A percentile compares a stretch with the other conserved stretches of the same genome.
Evolutionary conservation across 257 asterid species (phyloP).

Genomic region (Fraxinus pennsylvanica): DNA sequence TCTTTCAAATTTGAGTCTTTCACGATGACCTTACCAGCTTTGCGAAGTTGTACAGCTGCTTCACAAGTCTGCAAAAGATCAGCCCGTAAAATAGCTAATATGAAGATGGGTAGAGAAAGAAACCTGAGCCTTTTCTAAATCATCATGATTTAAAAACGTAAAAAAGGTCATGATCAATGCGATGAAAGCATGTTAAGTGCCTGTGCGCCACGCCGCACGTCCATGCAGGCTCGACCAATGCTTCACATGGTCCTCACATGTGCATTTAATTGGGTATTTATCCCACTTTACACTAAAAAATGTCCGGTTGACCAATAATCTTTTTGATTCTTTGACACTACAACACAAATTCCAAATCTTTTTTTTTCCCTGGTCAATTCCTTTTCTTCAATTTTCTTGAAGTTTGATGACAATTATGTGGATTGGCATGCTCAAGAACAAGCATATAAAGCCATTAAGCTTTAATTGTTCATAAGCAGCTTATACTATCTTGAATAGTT

Average conservation of each 20-base stretch:
- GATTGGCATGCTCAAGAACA: neutral
- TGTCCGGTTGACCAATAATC: too few relatives aligned
- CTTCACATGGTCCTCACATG: too few relatives aligned
- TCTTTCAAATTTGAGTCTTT: constrained; percentile 65
- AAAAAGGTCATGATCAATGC: too few relatives aligned
- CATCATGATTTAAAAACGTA: too few relatives aligned
- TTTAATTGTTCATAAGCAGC: neutral
- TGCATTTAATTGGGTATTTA: too few relatives aligned
- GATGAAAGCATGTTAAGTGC: neutral
- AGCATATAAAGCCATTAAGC: too few relatives aligned
- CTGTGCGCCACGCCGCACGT: too few relatives aligned
- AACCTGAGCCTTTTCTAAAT: too few relatives aligned
- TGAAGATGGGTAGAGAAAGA: neutral
- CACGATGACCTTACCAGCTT: constrained; percentile 69
- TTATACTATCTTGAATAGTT: neutral
- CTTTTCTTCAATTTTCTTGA: neutral
- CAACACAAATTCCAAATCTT: neutral
- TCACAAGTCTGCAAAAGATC: constrained; percentile 64
- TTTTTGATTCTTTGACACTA: neutral
- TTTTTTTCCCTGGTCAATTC: neutral
- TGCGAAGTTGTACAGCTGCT: constrained; percentile 83
- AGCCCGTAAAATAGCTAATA: neutral
- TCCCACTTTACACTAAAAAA: too few relatives aligned
- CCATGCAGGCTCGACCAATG: too few relatives aligned
- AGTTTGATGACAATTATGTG: neutral